Evolutionary conservation across 208 protist genomes (phyloP).

Genomic region (Leishmania tropica): DNA sequence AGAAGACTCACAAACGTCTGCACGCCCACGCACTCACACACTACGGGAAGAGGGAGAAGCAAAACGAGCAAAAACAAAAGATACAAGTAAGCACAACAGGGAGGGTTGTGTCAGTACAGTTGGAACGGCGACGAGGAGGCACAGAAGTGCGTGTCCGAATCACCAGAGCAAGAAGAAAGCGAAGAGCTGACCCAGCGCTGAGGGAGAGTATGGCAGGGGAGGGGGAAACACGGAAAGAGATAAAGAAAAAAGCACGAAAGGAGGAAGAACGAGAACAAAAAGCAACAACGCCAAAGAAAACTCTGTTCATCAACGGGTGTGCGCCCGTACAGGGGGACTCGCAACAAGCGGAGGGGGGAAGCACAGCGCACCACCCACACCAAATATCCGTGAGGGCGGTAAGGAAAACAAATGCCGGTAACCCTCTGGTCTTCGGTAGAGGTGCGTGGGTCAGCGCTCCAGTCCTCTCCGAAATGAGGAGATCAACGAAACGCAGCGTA

Average conservation of each 20-base stretch:
- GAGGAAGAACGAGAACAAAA: not conserved
- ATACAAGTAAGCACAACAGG: not conserved
- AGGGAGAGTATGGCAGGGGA: not conserved
- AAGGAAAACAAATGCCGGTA: not conserved
- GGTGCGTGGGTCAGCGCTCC: not conserved
- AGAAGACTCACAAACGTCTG: not conserved
- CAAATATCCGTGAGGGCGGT: not conserved
- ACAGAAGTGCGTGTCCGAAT: not conserved
- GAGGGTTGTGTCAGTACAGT: not conserved
- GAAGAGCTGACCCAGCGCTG: not conserved
- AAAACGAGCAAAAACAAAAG: not conserved
- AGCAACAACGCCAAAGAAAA: conserved; percentile 3
- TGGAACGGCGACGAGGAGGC: not conserved
- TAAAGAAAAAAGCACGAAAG: not conserved
- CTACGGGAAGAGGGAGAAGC: not conserved
- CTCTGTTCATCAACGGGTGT: not conserved
- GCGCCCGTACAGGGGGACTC: not conserved
- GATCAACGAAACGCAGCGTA: conserved; percentile 2
- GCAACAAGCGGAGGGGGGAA: not conserved
- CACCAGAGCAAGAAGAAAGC: not conserved
- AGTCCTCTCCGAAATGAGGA: conserved; percentile 3
- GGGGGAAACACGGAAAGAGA: not conserved
- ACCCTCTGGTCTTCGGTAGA: not conserved
- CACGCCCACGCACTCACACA: not conserved
- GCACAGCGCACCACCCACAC: not conserved